phyloP scores from a whole-genome alignment of 176 grass and related monocot genomes.

The Hyparrhenia diplandra region DNA sequence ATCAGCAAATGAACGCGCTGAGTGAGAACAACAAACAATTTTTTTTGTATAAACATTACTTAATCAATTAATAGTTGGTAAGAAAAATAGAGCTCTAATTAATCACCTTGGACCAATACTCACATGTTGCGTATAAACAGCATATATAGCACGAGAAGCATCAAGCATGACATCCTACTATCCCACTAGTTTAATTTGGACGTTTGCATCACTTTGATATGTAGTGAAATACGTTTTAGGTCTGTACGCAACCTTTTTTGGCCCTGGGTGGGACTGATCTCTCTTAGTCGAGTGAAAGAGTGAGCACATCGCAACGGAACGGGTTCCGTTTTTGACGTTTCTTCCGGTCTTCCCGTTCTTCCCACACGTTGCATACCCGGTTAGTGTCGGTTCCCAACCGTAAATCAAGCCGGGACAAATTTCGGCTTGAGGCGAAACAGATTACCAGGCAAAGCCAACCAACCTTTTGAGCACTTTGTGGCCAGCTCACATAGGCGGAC shows the following conservation, averaged over 20 bases:
- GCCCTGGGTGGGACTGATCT: not conserved
- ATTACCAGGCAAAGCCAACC: not conserved
- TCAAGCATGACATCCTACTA: too few species aligned
- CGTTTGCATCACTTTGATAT: not conserved
- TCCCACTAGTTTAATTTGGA: too few species aligned
- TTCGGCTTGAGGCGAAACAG: not conserved
- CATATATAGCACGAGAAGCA: too few species aligned
- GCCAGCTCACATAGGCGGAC: not conserved
- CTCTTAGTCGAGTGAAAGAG: not conserved
- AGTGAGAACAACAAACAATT: not conserved
- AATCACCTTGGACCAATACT: not conserved
- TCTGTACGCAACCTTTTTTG: not conserved
- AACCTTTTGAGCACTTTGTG: not conserved
- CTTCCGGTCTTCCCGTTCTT: not conserved
- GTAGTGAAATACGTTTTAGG: not conserved
- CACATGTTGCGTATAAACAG: too few species aligned
- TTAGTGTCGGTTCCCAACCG: too few species aligned
- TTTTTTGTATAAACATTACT: too few species aligned
- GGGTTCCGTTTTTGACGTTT: not conserved
- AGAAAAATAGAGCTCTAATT: not conserved
- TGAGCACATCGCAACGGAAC: not conserved
- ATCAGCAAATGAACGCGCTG: too few species aligned
- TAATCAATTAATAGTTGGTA: too few species aligned
- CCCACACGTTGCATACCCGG: not conserved
- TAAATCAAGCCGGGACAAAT: not conserved